Base-by-base conservation (phyloP, 192 early-diverging fungal genomes). In the Cetraspora pellucida region DNA sequence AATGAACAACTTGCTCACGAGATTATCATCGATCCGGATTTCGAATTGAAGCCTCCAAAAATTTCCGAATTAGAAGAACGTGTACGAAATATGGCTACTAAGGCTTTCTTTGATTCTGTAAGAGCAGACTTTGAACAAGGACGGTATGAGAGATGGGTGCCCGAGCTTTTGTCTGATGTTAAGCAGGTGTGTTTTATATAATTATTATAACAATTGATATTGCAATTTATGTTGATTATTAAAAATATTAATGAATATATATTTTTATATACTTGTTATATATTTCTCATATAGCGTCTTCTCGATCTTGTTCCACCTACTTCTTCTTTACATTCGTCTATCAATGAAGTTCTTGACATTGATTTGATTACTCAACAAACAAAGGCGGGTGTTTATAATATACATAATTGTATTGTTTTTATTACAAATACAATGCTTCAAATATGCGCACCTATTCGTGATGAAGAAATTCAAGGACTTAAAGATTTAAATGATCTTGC, bases 371-470 rank as follows among this genome's bases (percentile, higher is more conserved):
- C 78, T 21, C 93, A 94, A 67, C 90, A 95, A 77, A 82, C 90
- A 10, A 81, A 85, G 21, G 79, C 82, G 19, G 75, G 84, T 16
- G 81, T 82, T 19, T 90, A 91, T 70, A 86, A 94, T 72, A 74
- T 92, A 3, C 49, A 79, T 17, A 72, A 55, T 1, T 78, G 81
- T 14, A 60, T 93, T 5, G 21, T 74, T 17, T 87, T 82, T 64
- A 82, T 94, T 10, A 46, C 88, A 1, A 70, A 71, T 28, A 84
- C 85, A 27, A 94, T 96, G 91, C 66, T 79, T 10, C 77, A 90
- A 73, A 83, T 95, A 13, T 94, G 92, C 66, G 95, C 95, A 0
- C 95, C 95, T 14, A 81, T 92, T 10, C 88, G 94, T 1, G 94
- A 96, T 77, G 72, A 82, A 10, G 47, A 77, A 43, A 74, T 84